A percentile compares a stretch with the other conserved stretches of the same genome.
These are phyloP conservation scores for Nakazawaea wickerhamii DNA, from an alignment of 805 yeast species.

Conservation along the genomic window DNA sequence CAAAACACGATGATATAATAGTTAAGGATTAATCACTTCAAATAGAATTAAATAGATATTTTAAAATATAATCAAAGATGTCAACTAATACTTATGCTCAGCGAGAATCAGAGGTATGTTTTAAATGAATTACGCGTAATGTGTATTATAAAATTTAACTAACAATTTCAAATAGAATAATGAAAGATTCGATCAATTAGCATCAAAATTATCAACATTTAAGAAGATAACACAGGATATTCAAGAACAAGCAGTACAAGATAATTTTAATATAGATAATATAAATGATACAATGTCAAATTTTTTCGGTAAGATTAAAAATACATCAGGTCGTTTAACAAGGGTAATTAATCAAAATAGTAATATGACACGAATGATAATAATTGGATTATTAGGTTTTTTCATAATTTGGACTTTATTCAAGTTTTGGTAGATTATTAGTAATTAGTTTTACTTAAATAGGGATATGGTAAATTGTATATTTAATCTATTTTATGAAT, in stretches of 20 bases:
- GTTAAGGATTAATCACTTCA: background rate
- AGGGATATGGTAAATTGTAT: background rate
- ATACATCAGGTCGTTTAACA: slow-evolving; percentile 45
- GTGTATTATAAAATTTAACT: background rate
- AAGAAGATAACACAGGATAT: slow-evolving; percentile 65
- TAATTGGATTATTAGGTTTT: slow-evolving; percentile 46
- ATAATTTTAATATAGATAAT: slow-evolving; percentile 33
- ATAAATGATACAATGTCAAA: slow-evolving; percentile 47
- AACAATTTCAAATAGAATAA: slow-evolving; percentile 45
- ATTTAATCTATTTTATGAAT: too few relatives aligned
- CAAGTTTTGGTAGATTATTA: slow-evolving; percentile 36
- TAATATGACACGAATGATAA: slow-evolving; percentile 54
- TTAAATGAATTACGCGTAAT: background rate
- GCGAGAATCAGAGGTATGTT: slow-evolving; percentile 21
- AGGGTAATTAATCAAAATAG: slow-evolving; percentile 57
- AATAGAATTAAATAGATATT: too few relatives aligned
- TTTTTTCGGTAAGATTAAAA: slow-evolving; percentile 42
- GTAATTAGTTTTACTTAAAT: too few relatives aligned
- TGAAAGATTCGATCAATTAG: slow-evolving; percentile 53
- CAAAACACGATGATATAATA: slow-evolving; percentile 10
- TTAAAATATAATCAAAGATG: slow-evolving; percentile 13
- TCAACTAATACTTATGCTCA: slow-evolving; percentile 23
- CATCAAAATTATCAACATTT: slow-evolving; percentile 59
- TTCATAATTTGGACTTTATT: slow-evolving; percentile 52
- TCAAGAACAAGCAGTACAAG: slow-evolving; percentile 56